phyloP scores from a whole-genome alignment of 2,329 filamentous ascomycete genomes.

The Hypoxylon sp. region DNA sequence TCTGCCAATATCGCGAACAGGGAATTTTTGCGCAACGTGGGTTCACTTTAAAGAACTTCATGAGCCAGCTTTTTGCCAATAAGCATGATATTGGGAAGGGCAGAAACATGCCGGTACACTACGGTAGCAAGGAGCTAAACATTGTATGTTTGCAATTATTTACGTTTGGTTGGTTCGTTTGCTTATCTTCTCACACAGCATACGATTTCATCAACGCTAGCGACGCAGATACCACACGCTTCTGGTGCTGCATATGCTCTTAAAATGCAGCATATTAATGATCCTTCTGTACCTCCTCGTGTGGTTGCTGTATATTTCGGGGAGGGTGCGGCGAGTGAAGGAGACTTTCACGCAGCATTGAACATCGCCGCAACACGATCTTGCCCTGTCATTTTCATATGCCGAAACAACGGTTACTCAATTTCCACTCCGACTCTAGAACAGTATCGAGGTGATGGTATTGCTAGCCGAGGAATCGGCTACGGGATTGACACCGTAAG shows the following conservation, averaged over 20 bases:
- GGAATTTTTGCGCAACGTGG: slow-evolving; percentile 93
- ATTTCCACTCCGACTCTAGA: slow-evolving; percentile 92
- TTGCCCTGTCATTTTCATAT: slow-evolving; percentile 92
- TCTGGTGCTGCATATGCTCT: slow-evolving; percentile 89
- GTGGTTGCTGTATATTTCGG: slow-evolving; percentile 90
- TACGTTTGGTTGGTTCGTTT: not conserved
- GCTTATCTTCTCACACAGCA: slow-evolving; percentile 67
- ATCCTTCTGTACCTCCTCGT: slow-evolving; percentile 76
- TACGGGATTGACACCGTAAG: slow-evolving; percentile 96
- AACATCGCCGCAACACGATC: slow-evolving; percentile 91
- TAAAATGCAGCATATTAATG: slow-evolving; percentile 82
- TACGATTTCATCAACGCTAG: slow-evolving; percentile 87
- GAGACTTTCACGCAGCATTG: slow-evolving; percentile 91
- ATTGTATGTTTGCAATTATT: slow-evolving; percentile 71
- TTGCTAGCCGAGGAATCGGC: slow-evolving; percentile 86
- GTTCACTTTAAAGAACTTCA: slow-evolving; percentile 89
- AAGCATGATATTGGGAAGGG: slow-evolving; percentile 83
- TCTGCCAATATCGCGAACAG: slow-evolving; percentile 94
- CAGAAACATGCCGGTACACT: slow-evolving; percentile 98
- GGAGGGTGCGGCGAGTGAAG: slow-evolving; percentile 90
- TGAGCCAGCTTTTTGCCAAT: slow-evolving; percentile 95
- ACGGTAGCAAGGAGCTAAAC: slow-evolving; percentile 86
- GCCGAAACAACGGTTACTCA: slow-evolving; percentile 92
- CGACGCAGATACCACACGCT: slow-evolving; percentile 91
- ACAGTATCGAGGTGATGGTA: slow-evolving; percentile 92